Base-by-base conservation (phyloP, 139 green algal genomes). In the Chlamydomonas sp. region DNA sequence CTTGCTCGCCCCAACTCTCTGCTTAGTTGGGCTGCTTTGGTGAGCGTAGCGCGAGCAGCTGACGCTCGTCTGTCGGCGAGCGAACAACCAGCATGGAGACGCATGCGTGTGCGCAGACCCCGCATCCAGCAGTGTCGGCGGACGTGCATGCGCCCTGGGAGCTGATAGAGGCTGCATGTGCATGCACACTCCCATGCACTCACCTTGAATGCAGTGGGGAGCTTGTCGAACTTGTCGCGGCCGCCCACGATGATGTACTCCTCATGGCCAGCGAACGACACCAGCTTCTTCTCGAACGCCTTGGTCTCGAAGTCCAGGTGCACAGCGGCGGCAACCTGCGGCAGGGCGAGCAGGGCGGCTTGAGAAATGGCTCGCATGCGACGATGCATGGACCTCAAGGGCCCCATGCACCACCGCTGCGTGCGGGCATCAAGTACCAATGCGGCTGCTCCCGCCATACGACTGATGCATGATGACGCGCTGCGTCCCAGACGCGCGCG, bases 171-270 rank as follows among this genome's bases (percentile, higher is more conserved):
- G 73, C n/a, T n/a, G n/a, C n/a, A n/a, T n/a, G n/a, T n/a, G n/a
- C n/a, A n/a, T n/a, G n/a, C n/a, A n/a, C n/a, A n/a, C n/a, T n/a
- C n/a, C n/a, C n/a, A 80, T 84, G n/a, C n/a, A n/a, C n/a, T n/a
- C n/a, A n/a, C n/a, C 65, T 88, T 78, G 71, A 97, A 95, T 1
- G 94, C 94, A 71, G 96, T 75, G 33, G 84, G 79, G 62, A 99
- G 85, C 39, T 80, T 60, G 5, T 76, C 58, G 82, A 91, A 97
- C 80, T 97, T 96, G 80, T 98, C 90, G 39, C 94, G 85, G 43
- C 94, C 94, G 47, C 94, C 94, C 5, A 84, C 74, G 36, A 97
- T 86, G 64, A 99, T 97, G 87, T 95, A 92, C 80, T 98, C 93
- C 71, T 94, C 83, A 1, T 63, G 71, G 28, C 76, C 78, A 28